Evolutionary conservation across 306 rosid genomes (phyloP).

Genomic region (Ochetophila trinervis): DNA sequence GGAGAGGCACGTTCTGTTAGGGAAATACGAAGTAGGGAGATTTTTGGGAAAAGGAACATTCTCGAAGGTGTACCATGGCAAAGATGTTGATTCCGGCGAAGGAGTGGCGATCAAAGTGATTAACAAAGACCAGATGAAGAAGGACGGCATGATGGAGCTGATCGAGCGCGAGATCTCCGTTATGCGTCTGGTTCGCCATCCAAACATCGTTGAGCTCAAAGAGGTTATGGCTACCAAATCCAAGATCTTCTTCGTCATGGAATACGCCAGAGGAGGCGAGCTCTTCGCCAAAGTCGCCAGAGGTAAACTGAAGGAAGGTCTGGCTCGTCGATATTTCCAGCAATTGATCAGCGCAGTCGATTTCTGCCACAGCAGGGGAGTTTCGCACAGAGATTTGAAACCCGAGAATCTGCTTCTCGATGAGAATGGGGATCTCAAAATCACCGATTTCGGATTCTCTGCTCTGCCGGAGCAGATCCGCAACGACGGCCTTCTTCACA

Average conservation of each 20-base stretch:
- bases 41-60: slow-evolving; percentile 73
- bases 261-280: slow-evolving; percentile 75
- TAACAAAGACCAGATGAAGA: slow-evolving; percentile 56
- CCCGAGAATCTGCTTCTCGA: slow-evolving; percentile 74
- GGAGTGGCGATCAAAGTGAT: slow-evolving; percentile 75
- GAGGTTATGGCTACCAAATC: slow-evolving; percentile 82
- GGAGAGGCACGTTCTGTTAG: slow-evolving; percentile 47
- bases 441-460: slow-evolving; percentile 76
- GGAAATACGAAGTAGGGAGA: slow-evolving; percentile 64
- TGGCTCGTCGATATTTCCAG: slow-evolving; percentile 64
- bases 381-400: slow-evolving; percentile 76
- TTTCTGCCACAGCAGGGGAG: slow-evolving; percentile 79
- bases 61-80: slow-evolving; percentile 72
- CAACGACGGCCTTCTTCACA: slow-evolving; percentile 68
- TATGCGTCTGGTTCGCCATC: slow-evolving; percentile 65
- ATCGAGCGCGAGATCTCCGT: slow-evolving; percentile 73
- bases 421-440: slow-evolving; percentile 59
- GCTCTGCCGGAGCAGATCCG: slow-evolving; percentile 69
- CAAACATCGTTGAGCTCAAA: slow-evolving; percentile 61
- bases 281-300: slow-evolving; percentile 65
- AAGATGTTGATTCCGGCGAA: slow-evolving; percentile 40
- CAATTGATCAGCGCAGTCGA: slow-evolving; percentile 71
- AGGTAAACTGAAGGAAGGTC: slow-evolving; percentile 60
- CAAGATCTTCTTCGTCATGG: slow-evolving; percentile 74
- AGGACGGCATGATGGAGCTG: slow-evolving; percentile 75